Conservation (phyloP, 2,329 filamentous ascomycete genomes). For the Fusarium scirpi region DNA sequence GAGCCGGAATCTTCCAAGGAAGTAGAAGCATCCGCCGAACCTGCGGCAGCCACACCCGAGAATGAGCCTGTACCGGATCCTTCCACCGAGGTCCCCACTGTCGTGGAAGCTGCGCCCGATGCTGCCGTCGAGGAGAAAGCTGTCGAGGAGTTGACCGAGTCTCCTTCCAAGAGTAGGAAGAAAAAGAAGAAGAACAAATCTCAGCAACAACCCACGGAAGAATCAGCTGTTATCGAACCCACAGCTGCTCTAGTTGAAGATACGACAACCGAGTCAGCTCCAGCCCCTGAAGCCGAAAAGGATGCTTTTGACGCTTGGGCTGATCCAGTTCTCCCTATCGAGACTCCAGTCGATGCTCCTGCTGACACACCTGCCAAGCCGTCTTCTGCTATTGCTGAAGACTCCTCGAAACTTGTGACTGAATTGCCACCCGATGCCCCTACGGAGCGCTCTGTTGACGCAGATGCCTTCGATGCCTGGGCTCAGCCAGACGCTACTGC, state of each 20-base stretch:
- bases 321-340: constrained; percentile 6
- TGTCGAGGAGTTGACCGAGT: constrained; percentile 4
- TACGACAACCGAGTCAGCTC: neutral
- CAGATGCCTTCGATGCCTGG: constrained; percentile 39
- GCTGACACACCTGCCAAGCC: neutral
- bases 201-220: constrained; percentile 22
- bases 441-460: constrained; percentile 9
- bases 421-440: neutral
- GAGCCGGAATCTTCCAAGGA: neutral
- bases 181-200: constrained; percentile 45
- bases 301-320: constrained; percentile 37
- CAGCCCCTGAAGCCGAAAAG: constrained; percentile 16
- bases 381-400: neutral
- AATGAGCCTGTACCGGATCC: neutral
- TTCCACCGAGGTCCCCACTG: neutral
- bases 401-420: neutral
- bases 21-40: neutral
- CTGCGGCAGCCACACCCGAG: constrained; percentile 18
- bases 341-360: neutral
- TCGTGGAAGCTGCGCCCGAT: constrained; percentile 29
- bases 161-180: constrained; percentile 42
- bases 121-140: constrained; percentile 2
- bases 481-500: constrained; percentile 13
- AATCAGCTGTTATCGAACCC: neutral
- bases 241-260: constrained; percentile 7